phyloP scores from a whole-genome alignment of 140 eudicot species.

The Stevia rebaudiana region DNA sequence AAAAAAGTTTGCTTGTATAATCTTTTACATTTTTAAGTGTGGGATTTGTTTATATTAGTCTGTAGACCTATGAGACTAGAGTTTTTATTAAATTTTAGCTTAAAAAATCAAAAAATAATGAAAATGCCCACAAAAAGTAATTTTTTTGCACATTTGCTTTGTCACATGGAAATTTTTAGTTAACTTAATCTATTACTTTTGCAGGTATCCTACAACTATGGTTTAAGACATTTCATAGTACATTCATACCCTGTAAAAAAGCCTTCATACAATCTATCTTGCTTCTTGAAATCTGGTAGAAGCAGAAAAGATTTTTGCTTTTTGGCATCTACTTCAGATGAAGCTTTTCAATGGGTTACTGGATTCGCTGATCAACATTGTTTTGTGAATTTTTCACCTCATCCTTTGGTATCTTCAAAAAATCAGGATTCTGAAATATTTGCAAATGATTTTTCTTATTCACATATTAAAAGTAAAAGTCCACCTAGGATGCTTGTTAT shows the following conservation, averaged over 20 bases:
- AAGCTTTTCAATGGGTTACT: slow-evolving; percentile 85
- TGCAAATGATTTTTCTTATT: slow-evolving; percentile 61
- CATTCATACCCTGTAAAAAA: slow-evolving; percentile 75
- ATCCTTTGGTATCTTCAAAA: slow-evolving; percentile 81
- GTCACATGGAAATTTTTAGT: background rate
- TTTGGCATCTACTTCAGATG: slow-evolving; percentile 72
- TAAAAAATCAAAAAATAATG: background rate
- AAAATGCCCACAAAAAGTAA: background rate
- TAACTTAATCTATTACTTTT: slow-evolving; percentile 1
- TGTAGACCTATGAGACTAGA: background rate
- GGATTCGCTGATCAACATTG: slow-evolving; percentile 96
- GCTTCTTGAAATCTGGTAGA: slow-evolving; percentile 67
- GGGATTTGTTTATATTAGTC: background rate
- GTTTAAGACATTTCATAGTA: slow-evolving; percentile 75
- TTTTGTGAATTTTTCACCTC: slow-evolving; percentile 74
- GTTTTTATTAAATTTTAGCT: background rate
- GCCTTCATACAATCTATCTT: slow-evolving; percentile 41
- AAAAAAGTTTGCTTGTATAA: background rate
- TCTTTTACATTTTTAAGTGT: background rate
- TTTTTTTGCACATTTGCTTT: background rate
- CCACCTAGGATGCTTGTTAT: slow-evolving; percentile 92
- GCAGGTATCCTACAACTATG: slow-evolving; percentile 83
- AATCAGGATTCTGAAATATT: slow-evolving; percentile 60
- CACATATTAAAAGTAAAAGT: slow-evolving; percentile 72
- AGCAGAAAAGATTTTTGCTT: slow-evolving; percentile 78